phyloP scores from a whole-genome alignment of 2,329 filamentous ascomycete genomes.

The Venturia aucupariae region DNA sequence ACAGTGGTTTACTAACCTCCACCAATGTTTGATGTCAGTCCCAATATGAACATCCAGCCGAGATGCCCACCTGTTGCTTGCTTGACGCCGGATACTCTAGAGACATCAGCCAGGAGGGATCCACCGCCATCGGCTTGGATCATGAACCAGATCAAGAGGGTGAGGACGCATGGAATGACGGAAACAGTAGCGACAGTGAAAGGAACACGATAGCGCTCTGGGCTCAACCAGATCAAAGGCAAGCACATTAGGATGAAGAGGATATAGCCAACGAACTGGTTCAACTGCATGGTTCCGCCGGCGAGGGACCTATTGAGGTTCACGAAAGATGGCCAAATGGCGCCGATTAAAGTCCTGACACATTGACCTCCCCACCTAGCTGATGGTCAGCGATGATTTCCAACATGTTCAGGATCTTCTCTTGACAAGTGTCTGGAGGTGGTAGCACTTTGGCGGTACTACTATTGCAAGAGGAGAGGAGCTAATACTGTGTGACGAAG shows the following conservation, averaged over 20 bases:
- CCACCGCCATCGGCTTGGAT: not conserved
- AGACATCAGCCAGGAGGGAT: not conserved
- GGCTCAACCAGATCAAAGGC: not conserved
- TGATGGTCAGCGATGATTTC: no score
- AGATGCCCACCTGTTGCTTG: not conserved
- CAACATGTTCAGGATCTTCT: no score
- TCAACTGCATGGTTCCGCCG: not conserved
- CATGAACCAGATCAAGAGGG: conserved; percentile 4
- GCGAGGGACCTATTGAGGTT: not conserved
- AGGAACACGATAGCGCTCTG: not conserved
- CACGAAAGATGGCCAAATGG: not conserved
- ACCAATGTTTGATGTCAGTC: conserved; percentile 24
- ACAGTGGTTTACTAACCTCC: conserved; percentile 6
- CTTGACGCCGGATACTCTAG: not conserved
- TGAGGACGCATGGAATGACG: not conserved
- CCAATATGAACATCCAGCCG: conserved; percentile 18
- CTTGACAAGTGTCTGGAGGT: no score
- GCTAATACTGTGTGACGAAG: no score
- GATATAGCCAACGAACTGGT: not conserved
- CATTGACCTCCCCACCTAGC: conserved; percentile 23
- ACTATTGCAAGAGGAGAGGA: no score
- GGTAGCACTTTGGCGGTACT: no score
- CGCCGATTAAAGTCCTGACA: not conserved
- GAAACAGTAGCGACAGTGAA: not conserved
- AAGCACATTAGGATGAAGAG: not conserved